These are phyloP conservation scores for Neurospora sp. DNA, from an alignment of 495 filamentous ascomycete genomes.

Conservation along the genomic window DNA sequence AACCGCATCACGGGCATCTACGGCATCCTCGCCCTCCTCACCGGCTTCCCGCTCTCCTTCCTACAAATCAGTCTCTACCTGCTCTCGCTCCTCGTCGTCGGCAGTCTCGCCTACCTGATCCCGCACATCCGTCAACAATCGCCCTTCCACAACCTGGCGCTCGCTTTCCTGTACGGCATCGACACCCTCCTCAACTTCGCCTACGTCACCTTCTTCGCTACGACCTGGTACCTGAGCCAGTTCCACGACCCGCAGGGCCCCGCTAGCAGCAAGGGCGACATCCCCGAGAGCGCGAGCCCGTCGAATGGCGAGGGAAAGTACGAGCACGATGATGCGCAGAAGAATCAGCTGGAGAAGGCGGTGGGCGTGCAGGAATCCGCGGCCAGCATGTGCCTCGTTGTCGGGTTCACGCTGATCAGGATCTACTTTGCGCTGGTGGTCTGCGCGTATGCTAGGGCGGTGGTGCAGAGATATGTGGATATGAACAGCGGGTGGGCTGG, in stretches of 20 bases:
- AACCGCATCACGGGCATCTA: constrained; percentile 86
- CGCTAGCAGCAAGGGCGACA: background rate
- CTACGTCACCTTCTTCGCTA: constrained; percentile 69
- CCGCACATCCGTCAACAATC: constrained; percentile 61
- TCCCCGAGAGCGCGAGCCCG: constrained; percentile 7
- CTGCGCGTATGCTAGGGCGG: constrained; percentile 65
- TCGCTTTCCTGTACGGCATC: constrained; percentile 70
- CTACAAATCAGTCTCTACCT: constrained; percentile 75
- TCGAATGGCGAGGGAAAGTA: constrained; percentile 13
- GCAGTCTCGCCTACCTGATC: constrained; percentile 49
- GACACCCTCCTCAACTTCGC: constrained; percentile 68
- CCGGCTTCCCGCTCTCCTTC: constrained; percentile 51
- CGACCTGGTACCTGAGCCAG: constrained; percentile 72
- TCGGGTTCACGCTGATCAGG: constrained; percentile 58
- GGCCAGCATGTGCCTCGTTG: constrained; percentile 64
- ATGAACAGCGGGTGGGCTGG: constrained; percentile 32
- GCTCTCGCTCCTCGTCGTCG: constrained; percentile 63
- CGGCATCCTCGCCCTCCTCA: constrained; percentile 75
- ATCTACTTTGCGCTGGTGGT: constrained; percentile 72
- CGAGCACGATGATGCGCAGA: constrained; percentile 1
- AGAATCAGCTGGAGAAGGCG: constrained; percentile 21
- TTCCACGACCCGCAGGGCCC: constrained; percentile 25
- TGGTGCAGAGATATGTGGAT: constrained; percentile 52
- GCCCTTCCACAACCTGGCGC: constrained; percentile 56
- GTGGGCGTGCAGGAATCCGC: constrained; percentile 60